Percentiles rank a stretch among this genome's conserved stretches.
phyloP scores from a whole-genome alignment of 345 rosid species.

The Pugionium cornutum region DNA sequence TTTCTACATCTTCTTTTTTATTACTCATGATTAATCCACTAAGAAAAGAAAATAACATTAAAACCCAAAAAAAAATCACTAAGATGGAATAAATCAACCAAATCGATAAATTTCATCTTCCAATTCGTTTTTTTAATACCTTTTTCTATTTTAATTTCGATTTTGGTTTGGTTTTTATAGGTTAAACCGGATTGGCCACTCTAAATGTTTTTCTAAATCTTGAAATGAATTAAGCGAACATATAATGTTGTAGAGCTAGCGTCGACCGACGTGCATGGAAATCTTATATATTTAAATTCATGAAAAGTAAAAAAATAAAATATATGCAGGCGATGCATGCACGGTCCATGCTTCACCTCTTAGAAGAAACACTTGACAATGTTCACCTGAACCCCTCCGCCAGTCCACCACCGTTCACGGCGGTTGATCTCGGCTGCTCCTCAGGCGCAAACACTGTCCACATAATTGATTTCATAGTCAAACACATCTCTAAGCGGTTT shows the following conservation, averaged over 20 bases:
- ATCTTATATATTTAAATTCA: conserved; percentile 15
- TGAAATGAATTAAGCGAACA: too few relatives aligned
- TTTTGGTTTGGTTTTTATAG: neutral
- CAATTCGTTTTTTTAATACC: too few relatives aligned
- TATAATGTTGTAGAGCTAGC: neutral
- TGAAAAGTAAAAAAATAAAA: neutral
- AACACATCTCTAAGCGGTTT: conserved; percentile 72
- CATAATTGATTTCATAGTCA: conserved; percentile 67
- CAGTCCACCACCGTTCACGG: conserved; percentile 55
- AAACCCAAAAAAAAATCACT: too few relatives aligned
- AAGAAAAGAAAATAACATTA: neutral
- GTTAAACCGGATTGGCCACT: too few relatives aligned
- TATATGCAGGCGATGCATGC: conserved; percentile 79
- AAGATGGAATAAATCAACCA: neutral
- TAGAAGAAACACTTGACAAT: conserved; percentile 78
- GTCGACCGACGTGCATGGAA: conserved; percentile 27
- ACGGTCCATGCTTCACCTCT: conserved; percentile 82
- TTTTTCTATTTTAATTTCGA: too few relatives aligned
- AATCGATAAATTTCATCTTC: neutral
- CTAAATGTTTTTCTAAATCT: too few relatives aligned
- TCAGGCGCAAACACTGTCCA: conserved; percentile 73
- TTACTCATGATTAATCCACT: neutral
- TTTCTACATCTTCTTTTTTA: conserved; percentile 22
- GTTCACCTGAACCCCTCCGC: conserved; percentile 56
- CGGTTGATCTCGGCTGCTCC: conserved; percentile 93